Evolutionary conservation across 139 green algal genomes (phyloP), one percentile per base, ranked within the genome.

Genomic region (Picochlorum sp.): DNA sequence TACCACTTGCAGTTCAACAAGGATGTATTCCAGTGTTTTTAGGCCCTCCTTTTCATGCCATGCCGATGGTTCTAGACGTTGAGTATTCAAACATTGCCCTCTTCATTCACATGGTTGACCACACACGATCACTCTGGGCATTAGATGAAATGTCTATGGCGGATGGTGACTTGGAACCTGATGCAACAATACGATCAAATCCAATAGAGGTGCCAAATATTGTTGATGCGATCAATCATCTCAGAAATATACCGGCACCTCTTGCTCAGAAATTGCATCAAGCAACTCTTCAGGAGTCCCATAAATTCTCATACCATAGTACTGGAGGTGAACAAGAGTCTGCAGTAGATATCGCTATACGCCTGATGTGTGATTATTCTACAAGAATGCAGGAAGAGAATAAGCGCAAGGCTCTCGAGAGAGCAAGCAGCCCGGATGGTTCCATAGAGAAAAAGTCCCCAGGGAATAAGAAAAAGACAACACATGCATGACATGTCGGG

Each of bases 21-120:
- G 60, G 60, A n/a, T 66, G 60, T 23, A 66, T 66, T 23, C 60
- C 60, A 41, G 60, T 66, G 3, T 66, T 66, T 41, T 66, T 66
- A 31, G 60, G 60, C 7, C 60, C 60, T n/a, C 60, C 60, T 26
- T 66, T 56, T 38, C 47, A 56, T 24, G 37, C 60, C n/a, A 21
- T 66, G 15, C 60, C 60, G 3, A 56, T 66, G 28, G 10, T 41
- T 38, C 6, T 23, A 6, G 60, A 56, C 14, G 41, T 66, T 10
- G 24, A 59, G 6, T 66, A 66, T 23, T 38, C 31, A 44, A 45
- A 44, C 15, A 56, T 66, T 57, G 34, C 60, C n/a, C 6, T 66
- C 0, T 66, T 66, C 45, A 11, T 66, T 57, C 16, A 66, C 37
- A 45, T 66, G 11, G 16, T 45, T 56, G 49, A 66, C 13, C 58